These are phyloP conservation scores for Aspergillus ostianus DNA, from an alignment of 495 filamentous ascomycete species.

Conservation along the genomic window DNA sequence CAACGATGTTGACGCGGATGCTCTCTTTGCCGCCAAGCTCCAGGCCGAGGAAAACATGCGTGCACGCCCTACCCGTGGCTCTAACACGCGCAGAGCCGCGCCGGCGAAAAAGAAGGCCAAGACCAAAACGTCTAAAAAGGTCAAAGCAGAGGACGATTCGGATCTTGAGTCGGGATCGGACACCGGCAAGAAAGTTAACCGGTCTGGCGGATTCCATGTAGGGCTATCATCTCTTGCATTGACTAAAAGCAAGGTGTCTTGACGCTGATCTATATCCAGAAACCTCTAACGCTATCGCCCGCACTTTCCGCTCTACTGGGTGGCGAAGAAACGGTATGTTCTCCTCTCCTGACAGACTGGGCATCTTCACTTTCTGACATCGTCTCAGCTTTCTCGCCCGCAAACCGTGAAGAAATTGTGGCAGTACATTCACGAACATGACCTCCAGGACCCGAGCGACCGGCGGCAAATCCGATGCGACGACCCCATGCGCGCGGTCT, in stretches of 20 bases:
- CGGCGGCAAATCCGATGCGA: constrained; percentile 91
- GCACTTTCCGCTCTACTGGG: constrained; percentile 62
- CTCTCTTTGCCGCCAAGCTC: constrained; percentile 76
- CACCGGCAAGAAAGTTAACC: constrained; percentile 61
- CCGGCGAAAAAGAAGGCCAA: constrained; percentile 64
- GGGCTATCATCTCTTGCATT: constrained; percentile 19
- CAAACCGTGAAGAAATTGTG: constrained; percentile 95
- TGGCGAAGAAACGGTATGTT: constrained; percentile 58
- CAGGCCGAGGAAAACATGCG: constrained; percentile 88
- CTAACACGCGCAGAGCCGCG: constrained; percentile 53
- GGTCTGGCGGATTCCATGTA: constrained; percentile 68
- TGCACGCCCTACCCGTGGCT: constrained; percentile 69
- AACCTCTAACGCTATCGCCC: constrained; percentile 64
- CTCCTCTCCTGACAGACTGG: neutral
- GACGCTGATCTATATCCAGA: constrained; percentile 40
- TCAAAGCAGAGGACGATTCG: constrained; percentile 77
- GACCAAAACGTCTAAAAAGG: constrained; percentile 72
- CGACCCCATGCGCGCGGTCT: constrained; percentile 82
- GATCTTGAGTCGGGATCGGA: constrained; percentile 65
- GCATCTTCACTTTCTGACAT: constrained; percentile 10
- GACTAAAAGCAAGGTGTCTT: neutral
- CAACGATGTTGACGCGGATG: constrained; percentile 70
- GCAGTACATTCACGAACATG: constrained; percentile 83
- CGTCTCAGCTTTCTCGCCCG: constrained; percentile 73
- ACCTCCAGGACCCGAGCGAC: constrained; percentile 87